Evolutionary conservation across 257 asterid genomes (phyloP).

Genomic region (Sherardia arvensis): DNA sequence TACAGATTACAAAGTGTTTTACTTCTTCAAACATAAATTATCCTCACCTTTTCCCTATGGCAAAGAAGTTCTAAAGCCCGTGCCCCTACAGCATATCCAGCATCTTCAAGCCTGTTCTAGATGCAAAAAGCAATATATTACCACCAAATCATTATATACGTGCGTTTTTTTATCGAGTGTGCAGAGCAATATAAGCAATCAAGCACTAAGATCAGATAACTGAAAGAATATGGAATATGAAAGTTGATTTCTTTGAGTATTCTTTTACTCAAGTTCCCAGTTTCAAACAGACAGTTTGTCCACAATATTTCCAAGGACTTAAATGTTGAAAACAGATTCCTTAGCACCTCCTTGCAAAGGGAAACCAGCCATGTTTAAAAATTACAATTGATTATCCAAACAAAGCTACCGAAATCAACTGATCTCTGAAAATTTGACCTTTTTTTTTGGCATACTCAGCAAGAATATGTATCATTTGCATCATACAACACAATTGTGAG

Average conservation of each 20-base stretch:
- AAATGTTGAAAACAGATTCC: no score
- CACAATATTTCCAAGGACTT: no score
- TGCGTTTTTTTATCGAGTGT: background rate
- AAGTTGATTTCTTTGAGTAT: no score
- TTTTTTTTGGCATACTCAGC: no score
- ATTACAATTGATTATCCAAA: no score
- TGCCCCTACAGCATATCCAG: conserved; percentile 73
- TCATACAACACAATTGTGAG: background rate
- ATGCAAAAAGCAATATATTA: conserved; percentile 1
- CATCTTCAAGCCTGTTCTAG: conserved; percentile 65
- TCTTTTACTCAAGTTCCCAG: background rate
- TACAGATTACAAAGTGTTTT: background rate
- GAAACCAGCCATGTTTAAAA: no score
- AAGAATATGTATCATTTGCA: no score
- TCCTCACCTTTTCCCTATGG: conserved; percentile 70
- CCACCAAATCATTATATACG: background rate
- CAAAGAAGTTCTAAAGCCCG: conserved; percentile 81
- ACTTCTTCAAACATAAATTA: background rate
- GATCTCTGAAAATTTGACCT: no score
- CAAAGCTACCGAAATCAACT: no score
- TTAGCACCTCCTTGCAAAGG: no score
- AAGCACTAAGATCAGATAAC: no score
- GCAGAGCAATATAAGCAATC: background rate
- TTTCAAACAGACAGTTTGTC: no score
- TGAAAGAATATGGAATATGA: background rate